These are phyloP conservation scores for Neoboletus brunneissimus DNA, from an alignment of 768 basidiomycete genomes.

Conservation along the genomic window DNA sequence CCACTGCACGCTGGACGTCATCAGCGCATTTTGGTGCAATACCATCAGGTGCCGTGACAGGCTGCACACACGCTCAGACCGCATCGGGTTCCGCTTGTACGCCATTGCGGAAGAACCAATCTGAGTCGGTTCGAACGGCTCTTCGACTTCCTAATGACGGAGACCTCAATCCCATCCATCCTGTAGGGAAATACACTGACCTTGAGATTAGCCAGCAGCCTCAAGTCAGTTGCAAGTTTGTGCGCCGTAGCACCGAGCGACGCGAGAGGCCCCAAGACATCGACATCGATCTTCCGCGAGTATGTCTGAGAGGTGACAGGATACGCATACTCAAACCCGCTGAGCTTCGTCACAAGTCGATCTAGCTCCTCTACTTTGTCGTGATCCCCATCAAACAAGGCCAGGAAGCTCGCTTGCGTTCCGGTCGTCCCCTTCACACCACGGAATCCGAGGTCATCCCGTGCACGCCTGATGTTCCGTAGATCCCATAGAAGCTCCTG, in stretches of 20 bases:
- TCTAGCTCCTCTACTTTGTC: constrained; percentile 93
- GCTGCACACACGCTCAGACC: constrained; percentile 95
- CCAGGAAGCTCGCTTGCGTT: constrained; percentile 93
- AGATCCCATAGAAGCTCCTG: constrained; percentile 96
- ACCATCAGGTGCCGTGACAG: constrained; percentile 95
- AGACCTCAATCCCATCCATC: background rate
- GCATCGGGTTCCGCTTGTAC: constrained; percentile 99
- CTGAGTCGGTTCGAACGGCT: constrained; percentile 98
- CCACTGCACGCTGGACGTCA: constrained; percentile 96
- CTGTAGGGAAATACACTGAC: constrained; percentile 31
- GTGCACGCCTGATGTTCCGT: constrained; percentile 83
- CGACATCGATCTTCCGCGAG: constrained; percentile 94
- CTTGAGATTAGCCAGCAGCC: constrained; percentile 92
- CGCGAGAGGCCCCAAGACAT: constrained; percentile 87
- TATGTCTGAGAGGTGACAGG: constrained; percentile 99
- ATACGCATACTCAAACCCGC: constrained; percentile 91
- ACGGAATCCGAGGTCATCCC: constrained; percentile 92
- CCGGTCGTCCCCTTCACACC: constrained; percentile 99
- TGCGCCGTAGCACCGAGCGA: constrained; percentile 93
- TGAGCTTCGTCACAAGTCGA: constrained; percentile 82
- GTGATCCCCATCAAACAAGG: constrained; percentile 94
- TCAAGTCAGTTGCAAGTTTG: constrained; percentile 95
- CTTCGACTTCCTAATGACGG: constrained; percentile 79
- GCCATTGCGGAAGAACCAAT: constrained; percentile 98
- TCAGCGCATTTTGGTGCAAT: constrained; percentile 92